Base-by-base conservation (phyloP, 345 rosid species). In the Lagerstroemia speciosa region DNA sequence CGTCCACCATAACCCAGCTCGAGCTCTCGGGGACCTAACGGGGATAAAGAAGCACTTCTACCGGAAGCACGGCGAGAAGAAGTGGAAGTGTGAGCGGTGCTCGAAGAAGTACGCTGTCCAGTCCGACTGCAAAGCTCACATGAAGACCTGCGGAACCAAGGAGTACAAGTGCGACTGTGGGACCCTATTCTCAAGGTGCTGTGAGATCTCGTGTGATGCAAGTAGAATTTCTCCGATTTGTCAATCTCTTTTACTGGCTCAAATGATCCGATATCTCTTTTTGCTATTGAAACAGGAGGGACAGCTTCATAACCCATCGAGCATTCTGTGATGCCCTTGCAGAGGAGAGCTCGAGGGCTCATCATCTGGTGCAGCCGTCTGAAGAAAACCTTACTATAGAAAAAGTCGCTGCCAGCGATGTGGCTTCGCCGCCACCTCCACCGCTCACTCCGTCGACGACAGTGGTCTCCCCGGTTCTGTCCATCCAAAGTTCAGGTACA, bases 21-120 rank as follows among this genome's bases (percentile, higher is more conserved):
- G 96, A 67, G 96, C 96, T 19, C 89, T 89, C 22, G 96, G 96
- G 37, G 96, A 89, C 72, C 88, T 89, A 46, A 89, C 92, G n/a
- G 96, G 92, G 11, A 87, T 89, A 72, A 89, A 89, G 78, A 89
- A 89, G 70, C 95, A 89, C 79, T 89, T 83, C 69, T 79, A 80
- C 74, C 77, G 95, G 69, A 89, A 89, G 72, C 96, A 89, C 70
- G 89, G 92, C 20, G 96, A 89, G 83, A 89, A 85, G 77, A 89
- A 83, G 70, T 89, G 87, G 87, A 89, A 89, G 81, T 89, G 96
- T 62, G 92, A 89, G 73, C 76, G 88, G 64, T 89, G 96, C 80
- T 77, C 88, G 6, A 89, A 89, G 79, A 89, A 83, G 73, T 89
- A 89, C 76, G 95, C 95, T 2, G 95, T 89, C 6, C 87, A 81